Evolutionary conservation across 2,329 filamentous ascomycete species (phyloP).

Genomic region (Xylaria sp.): DNA sequence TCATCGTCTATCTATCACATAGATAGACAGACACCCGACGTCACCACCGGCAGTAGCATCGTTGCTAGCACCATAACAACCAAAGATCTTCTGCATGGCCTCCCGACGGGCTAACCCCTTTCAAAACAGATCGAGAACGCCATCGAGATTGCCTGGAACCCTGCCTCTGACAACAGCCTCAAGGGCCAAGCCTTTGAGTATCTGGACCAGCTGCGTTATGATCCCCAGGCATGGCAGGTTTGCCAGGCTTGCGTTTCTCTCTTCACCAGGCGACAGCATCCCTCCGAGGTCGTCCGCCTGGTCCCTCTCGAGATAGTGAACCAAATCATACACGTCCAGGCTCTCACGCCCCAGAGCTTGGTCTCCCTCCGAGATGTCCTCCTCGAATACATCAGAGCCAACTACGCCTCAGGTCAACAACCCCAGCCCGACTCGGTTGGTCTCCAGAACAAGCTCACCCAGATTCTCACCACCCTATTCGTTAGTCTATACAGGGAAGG

Average conservation of each 20-base stretch:
- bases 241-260: constrained; percentile 89
- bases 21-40: background rate
- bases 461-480: constrained; percentile 95
- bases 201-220: constrained; percentile 78
- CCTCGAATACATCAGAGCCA: constrained; percentile 80
- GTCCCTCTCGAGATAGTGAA: constrained; percentile 94
- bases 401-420: constrained; percentile 71
- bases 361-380: constrained; percentile 82
- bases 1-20: constrained; percentile 6
- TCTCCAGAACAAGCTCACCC: constrained; percentile 96
- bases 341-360: constrained; percentile 77
- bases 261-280: constrained; percentile 80
- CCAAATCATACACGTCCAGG: constrained; percentile 83
- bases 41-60: constrained; percentile 32
- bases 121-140: constrained; percentile 82
- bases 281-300: constrained; percentile 86
- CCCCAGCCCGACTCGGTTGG: constrained; percentile 73
- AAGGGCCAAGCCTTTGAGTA: constrained; percentile 87
- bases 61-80: background rate
- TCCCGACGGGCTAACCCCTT: constrained; percentile 33
- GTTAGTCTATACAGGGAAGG: constrained; percentile 84
- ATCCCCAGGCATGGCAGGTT: constrained; percentile 89
- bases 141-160: constrained; percentile 92
- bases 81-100: background rate
- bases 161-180: constrained; percentile 76